Conservation (phyloP, 768 basidiomycete genomes). For the Serendipita vermifera region DNA sequence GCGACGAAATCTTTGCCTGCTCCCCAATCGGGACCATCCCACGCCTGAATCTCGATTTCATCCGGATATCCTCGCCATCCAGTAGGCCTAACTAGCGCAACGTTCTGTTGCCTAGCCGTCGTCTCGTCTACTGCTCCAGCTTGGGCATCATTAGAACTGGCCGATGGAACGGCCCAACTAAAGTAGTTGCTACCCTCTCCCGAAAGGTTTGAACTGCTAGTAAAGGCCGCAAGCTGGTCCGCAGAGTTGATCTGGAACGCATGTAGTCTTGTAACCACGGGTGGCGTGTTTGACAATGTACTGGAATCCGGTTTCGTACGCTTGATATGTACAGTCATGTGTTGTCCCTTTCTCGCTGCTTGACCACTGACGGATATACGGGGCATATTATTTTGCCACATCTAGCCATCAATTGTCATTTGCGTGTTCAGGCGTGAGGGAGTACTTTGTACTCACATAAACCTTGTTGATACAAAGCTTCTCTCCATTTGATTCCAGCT, state of each 20-base stretch:
- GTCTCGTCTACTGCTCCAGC: neutral
- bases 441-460: too few relatives aligned
- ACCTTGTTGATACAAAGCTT: too few relatives aligned
- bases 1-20: conserved; percentile 1
- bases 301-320: neutral
- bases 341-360: neutral
- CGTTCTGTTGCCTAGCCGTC: neutral
- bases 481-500: too few relatives aligned
- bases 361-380: neutral
- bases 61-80: conserved; percentile 1
- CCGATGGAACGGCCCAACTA: neutral
- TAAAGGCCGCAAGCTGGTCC: neutral
- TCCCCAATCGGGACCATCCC: neutral
- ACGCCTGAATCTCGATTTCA: conserved; percentile 1
- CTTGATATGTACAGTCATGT: neutral
- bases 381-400: conserved; percentile 6
- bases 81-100: neutral
- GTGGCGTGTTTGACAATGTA: neutral
- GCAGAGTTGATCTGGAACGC: neutral
- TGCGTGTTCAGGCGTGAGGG: too few relatives aligned
- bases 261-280: neutral
- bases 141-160: neutral
- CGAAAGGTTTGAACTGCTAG: neutral
- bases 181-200: neutral
- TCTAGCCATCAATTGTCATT: neutral